Evolutionary conservation across 345 rosid genomes (phyloP).

Genomic region (Triadica sebifera): DNA sequence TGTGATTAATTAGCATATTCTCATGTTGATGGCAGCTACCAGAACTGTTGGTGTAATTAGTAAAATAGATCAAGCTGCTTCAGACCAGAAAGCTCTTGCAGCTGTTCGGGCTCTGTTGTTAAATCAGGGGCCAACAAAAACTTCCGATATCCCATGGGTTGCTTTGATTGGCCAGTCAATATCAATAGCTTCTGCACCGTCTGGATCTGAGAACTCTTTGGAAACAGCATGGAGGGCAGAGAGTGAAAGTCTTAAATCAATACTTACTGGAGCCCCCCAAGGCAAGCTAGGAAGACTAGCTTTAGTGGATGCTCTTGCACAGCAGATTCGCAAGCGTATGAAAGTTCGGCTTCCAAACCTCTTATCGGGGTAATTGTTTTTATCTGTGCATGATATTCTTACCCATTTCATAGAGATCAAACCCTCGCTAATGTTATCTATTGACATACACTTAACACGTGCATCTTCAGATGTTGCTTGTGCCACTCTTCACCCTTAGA

Average conservation of each 20-base stretch:
- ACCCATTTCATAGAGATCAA: neutral
- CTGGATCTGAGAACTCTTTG: slow-evolving; percentile 84
- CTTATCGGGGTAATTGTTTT: slow-evolving; percentile 71
- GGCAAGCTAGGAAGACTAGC: slow-evolving; percentile 93
- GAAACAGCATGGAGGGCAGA: slow-evolving; percentile 99
- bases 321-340: slow-evolving; percentile 88
- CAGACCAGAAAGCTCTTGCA: slow-evolving; percentile 80
- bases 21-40: slow-evolving; percentile 51
- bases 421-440: neutral
- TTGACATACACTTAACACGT: neutral
- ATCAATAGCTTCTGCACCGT: slow-evolving; percentile 78
- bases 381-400: neutral
- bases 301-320: slow-evolving; percentile 78
- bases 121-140: slow-evolving; percentile 91
- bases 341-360: slow-evolving; percentile 90
- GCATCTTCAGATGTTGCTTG: neutral
- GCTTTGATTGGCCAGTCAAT: slow-evolving; percentile 96
- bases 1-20: neutral
- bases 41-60: slow-evolving; percentile 88
- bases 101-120: slow-evolving; percentile 92
- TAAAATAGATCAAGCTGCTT: slow-evolving; percentile 90
- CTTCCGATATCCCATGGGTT: slow-evolving; percentile 93
- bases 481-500: neutral
- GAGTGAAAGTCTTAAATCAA: slow-evolving; percentile 82
- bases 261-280: slow-evolving; percentile 79